phyloP scores from a whole-genome alignment of 179 eudicot genomes.

The Silene vulgaris region DNA sequence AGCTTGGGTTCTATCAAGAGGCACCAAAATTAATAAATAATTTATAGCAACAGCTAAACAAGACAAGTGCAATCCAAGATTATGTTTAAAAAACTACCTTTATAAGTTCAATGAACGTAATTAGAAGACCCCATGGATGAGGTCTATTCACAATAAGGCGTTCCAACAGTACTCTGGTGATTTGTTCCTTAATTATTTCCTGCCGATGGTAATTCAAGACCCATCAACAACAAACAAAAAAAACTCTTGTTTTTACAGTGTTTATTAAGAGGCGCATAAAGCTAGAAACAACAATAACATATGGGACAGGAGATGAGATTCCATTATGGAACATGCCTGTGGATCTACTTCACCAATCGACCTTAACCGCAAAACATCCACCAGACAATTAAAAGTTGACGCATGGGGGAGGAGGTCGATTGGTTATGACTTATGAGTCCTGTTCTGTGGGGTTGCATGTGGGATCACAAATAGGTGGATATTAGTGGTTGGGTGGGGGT shows the following conservation, averaged over 20 bases:
- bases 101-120: constrained; percentile 86
- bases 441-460: neutral
- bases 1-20: constrained; percentile 61
- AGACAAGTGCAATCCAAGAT: neutral
- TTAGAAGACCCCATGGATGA: constrained; percentile 96
- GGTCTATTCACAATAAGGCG: constrained; percentile 91
- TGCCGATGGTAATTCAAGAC: constrained; percentile 25
- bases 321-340: neutral
- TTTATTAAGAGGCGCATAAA: neutral
- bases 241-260: neutral
- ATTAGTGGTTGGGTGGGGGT: neutral
- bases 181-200: constrained; percentile 90
- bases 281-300: no score
- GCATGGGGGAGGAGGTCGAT: neutral
- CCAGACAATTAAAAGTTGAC: neutral
- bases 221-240: neutral
- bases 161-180: constrained; percentile 84
- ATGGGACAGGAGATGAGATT: no score
- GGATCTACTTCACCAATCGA: neutral
- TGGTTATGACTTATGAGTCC: neutral
- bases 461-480: neutral
- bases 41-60: neutral
- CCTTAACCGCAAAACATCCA: neutral
- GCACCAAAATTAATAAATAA: neutral
- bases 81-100: constrained; percentile 43